phyloP scores from a whole-genome alignment of 352 stramenopile species.

The Globisporangium echinulatum region DNA sequence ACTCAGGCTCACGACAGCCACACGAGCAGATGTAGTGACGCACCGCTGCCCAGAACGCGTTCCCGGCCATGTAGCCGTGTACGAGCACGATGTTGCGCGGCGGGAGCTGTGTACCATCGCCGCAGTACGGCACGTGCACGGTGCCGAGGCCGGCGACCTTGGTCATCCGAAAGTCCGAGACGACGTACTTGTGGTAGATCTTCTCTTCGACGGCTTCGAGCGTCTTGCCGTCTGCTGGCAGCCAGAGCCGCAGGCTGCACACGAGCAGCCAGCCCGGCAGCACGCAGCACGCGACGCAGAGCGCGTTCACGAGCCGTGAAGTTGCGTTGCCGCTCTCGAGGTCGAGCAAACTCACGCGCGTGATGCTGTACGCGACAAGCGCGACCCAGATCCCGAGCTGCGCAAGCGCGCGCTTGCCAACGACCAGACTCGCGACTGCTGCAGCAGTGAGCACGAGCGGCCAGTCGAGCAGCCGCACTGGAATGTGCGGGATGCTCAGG shows the following conservation, averaged over 20 bases:
- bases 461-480: conserved; percentile 43
- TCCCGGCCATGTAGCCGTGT: conserved; percentile 73
- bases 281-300: conserved; percentile 36
- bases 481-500: conserved; percentile 42
- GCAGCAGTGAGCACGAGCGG: conserved; percentile 46
- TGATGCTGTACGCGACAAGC: conserved; percentile 40
- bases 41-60: conserved; percentile 71
- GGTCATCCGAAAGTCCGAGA: conserved; percentile 41
- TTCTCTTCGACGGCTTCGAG: conserved; percentile 55
- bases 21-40: background rate
- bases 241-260: conserved; percentile 44
- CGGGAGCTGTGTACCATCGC: conserved; percentile 39
- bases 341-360: conserved; percentile 30
- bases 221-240: conserved; percentile 37
- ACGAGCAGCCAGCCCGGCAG: conserved; percentile 44
- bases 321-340: conserved; percentile 24
- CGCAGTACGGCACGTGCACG: conserved; percentile 71
- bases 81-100: conserved; percentile 61
- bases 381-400: conserved; percentile 24
- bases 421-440: conserved; percentile 10
- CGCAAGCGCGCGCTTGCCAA: conserved; percentile 2
- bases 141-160: conserved; percentile 65
- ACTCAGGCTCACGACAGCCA: background rate
- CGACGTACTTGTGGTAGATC: conserved; percentile 64
- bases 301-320: conserved; percentile 26